These are phyloP conservation scores for Leccinellum rugosiceps DNA, from an alignment of 768 basidiomycete genomes.

Conservation along the genomic window DNA sequence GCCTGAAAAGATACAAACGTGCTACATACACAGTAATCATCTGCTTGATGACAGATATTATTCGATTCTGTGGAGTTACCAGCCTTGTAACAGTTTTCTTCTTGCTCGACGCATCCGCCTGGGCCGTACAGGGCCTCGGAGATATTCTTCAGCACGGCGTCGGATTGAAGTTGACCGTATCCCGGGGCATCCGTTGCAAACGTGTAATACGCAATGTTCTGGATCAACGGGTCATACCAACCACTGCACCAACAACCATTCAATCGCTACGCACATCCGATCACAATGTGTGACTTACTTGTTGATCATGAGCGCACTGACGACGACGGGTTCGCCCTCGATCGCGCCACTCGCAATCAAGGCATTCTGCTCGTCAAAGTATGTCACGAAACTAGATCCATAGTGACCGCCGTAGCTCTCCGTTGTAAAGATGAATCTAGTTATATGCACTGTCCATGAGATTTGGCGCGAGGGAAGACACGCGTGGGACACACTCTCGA, in stretches of 20 bases:
- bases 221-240: conserved; percentile 64
- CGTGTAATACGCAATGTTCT: conserved; percentile 56
- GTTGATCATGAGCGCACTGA: no score
- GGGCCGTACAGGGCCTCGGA: conserved; percentile 45
- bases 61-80: conserved; percentile 45
- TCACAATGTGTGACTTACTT: no score
- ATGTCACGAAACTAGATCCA: no score
- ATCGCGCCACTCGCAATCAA: no score
- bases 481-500: conserved; percentile 43
- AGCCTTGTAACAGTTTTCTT: conserved; percentile 54
- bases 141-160: conserved; percentile 43
- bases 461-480: not conserved
- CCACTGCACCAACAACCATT: conserved; percentile 37
- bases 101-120: conserved; percentile 53
- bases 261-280: no score
- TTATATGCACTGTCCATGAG: not conserved
- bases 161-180: conserved; percentile 58
- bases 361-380: no score
- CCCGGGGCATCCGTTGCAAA: conserved; percentile 64
- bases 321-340: no score
- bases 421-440: conserved; percentile 62
- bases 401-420: no score
- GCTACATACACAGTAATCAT: conserved; percentile 54
- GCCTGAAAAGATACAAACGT: not conserved
- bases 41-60: conserved; percentile 47